Conservation (phyloP, 169 alveolate genomes). For the Plasmodium gonderi region DNA sequence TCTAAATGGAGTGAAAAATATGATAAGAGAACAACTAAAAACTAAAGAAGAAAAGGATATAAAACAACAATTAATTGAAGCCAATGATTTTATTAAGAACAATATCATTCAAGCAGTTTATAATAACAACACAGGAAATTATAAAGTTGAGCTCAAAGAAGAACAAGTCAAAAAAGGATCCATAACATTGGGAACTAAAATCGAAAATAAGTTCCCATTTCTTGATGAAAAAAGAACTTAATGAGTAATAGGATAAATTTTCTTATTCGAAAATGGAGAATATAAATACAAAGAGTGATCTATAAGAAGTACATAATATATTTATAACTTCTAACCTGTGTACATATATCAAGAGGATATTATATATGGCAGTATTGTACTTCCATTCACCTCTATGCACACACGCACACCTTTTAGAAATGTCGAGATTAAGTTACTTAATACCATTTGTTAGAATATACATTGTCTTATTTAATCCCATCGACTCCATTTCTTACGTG, state of each 20-base stretch:
- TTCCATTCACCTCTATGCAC: not conserved
- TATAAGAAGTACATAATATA: too few species aligned
- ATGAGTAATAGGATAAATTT: not conserved
- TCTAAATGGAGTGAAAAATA: slow-evolving; percentile 49
- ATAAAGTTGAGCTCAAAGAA: slow-evolving; percentile 53
- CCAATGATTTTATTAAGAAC: slow-evolving; percentile 50
- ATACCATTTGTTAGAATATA: too few species aligned
- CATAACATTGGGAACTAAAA: slow-evolving; percentile 59
- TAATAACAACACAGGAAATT: slow-evolving; percentile 63
- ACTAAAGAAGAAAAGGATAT: slow-evolving; percentile 55
- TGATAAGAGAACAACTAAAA: slow-evolving; percentile 49
- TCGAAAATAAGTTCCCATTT: slow-evolving; percentile 42
- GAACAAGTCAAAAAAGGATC: slow-evolving; percentile 63
- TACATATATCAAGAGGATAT: not conserved
- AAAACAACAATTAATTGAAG: slow-evolving; percentile 63
- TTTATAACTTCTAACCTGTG: too few species aligned
- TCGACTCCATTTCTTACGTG: not conserved
- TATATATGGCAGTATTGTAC: not conserved
- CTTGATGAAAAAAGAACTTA: not conserved
- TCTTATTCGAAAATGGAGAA: not conserved
- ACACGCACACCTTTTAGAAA: not conserved
- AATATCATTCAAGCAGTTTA: slow-evolving; percentile 69
- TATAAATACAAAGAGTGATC: too few species aligned
- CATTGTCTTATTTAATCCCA: too few species aligned
- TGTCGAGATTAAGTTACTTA: not conserved